Evolutionary conservation across 176 grass and related monocot genomes (phyloP), one percentile per base, ranked within the genome.

Genomic region (Cocos nucifera): DNA sequence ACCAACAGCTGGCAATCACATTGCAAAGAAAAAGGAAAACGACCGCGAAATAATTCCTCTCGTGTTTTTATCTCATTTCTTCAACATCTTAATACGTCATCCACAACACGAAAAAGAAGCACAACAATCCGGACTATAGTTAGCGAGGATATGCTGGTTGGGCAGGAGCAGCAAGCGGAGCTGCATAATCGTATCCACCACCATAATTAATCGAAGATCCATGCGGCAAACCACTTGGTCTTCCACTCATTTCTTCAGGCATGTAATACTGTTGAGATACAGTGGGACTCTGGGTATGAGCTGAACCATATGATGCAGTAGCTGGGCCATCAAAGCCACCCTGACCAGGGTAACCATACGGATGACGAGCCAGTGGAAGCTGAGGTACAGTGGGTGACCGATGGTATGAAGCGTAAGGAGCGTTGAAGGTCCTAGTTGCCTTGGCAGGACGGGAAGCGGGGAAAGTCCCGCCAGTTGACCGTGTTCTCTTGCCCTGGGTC

Each of bases 271-370:
- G 59, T 49, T 56, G 59, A 53, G 70, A 4, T 15, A n/a, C 52
- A 7, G 70, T 21, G 15, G 70, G 70, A 49, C 51, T 73, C 20
- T 73, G 70, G 27, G n/a, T 60, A 48, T 49, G 48, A 71, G 22
- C 22, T 21, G 56, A 22, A 27, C 54, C 26, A 44, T 73, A 73
- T 20, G 58, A 39, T 56, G 51, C 70, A 73, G 58, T 44, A 30
- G 50, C 27, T n/a, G 27, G 59, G 19, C 56, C 49, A 61, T 59
- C 69, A 61, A 51, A 51, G 22, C 51, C 59, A 24, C 49, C 70
- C 8, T 63, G 70, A 22, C 51, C 51, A 15, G 70, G 50, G n/a
- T 55, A 73, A 24, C 29, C 30, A 24, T 73, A 73, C 39, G 51
- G 15, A 24, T 61, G 35, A 0, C 49, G 69, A 21, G 70, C 19